Percentiles rank a stretch among this genome's conserved stretches.
Evolutionary conservation across 805 yeast species (phyloP).

Genomic region (Wickerhamomyces xylosicus): DNA sequence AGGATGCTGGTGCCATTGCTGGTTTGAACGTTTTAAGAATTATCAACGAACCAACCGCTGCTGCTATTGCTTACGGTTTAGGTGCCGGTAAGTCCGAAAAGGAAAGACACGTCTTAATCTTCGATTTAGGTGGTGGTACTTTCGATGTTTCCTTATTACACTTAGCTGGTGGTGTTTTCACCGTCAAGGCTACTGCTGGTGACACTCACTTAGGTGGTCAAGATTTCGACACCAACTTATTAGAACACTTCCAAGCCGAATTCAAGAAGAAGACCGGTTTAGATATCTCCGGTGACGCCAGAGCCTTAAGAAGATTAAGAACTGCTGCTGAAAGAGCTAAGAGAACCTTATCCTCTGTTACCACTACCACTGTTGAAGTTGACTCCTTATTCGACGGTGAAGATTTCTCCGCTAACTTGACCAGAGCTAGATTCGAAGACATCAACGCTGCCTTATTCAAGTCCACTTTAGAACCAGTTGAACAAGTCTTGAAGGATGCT

Average conservation of each 20-base stretch:
- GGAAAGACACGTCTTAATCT: constrained; percentile 84
- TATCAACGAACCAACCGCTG: constrained; percentile 85
- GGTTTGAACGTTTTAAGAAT: constrained; percentile 71
- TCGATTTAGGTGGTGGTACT: constrained; percentile 98
- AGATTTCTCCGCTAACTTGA: constrained; percentile 86
- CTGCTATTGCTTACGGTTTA: constrained; percentile 98
- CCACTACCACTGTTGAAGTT: constrained; percentile 93
- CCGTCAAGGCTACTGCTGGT: constrained; percentile 98
- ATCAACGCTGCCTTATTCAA: constrained; percentile 88
- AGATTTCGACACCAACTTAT: constrained; percentile 95
- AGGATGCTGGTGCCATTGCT: constrained; percentile 75
- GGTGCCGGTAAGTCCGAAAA: constrained; percentile 77
- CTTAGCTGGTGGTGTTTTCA: constrained; percentile 93
- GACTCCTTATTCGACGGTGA: constrained; percentile 94
- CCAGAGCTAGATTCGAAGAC: constrained; percentile 98
- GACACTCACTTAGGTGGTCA: constrained; percentile 99
- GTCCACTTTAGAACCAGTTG: constrained; percentile 90
- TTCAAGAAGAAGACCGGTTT: constrained; percentile 92
- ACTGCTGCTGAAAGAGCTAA: constrained; percentile 99
- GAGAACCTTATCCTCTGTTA: constrained; percentile 94
- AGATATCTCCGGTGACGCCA: constrained; percentile 83
- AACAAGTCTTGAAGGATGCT: constrained; percentile 89
- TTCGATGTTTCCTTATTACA: constrained; percentile 92
- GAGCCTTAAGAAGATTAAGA: constrained; percentile 97
- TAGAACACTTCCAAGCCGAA: constrained; percentile 86